Percentiles rank a stretch among this genome's conserved stretches.
These are phyloP conservation scores for Blastobotrys raffinosifermentans DNA, from an alignment of 1,139 yeast genomes.

Conservation along the genomic window DNA sequence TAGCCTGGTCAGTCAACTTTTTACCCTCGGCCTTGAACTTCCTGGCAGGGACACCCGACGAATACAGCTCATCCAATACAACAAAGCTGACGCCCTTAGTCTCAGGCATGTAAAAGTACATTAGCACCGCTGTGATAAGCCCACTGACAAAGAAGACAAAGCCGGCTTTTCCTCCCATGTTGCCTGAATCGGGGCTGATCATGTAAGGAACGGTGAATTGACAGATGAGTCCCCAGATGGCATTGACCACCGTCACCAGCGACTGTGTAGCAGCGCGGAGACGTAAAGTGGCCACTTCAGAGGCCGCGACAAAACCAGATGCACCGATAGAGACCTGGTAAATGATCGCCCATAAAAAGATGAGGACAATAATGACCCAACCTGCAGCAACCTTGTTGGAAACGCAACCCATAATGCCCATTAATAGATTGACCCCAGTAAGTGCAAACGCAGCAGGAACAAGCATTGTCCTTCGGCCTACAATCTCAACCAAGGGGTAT, in stretches of 20 bases:
- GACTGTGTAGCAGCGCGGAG: constrained; percentile 2
- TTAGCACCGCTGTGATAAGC: neutral
- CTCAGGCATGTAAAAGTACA: constrained; percentile 4
- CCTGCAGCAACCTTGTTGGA: neutral
- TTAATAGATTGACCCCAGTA: constrained; percentile 1
- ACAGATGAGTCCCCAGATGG: constrained; percentile 74
- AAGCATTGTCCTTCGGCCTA: neutral
- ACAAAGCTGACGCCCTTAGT: constrained; percentile 3
- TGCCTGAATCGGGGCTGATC: constrained; percentile 52
- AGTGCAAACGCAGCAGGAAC: constrained; percentile 2
- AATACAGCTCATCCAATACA: constrained; percentile 2
- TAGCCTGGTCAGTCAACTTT: constrained; percentile 4
- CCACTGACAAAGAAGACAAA: constrained; percentile 4
- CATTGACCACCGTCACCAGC: constrained; percentile 35
- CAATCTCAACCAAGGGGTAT: constrained; percentile 2
- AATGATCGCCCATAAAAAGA: constrained; percentile 1
- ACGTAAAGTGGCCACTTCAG: constrained; percentile 1
- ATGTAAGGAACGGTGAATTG: constrained; percentile 66
- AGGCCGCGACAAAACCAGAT: constrained; percentile 3
- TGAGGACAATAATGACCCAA: constrained; percentile 2
- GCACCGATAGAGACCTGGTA: constrained; percentile 3
- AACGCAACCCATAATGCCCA: constrained; percentile 2
- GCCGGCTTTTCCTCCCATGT: constrained; percentile 6
- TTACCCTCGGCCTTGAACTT: constrained; percentile 4
- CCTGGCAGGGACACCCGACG: constrained; percentile 1